A percentile compares a stretch with the other conserved stretches of the same genome.
phyloP scores from a whole-genome alignment of 352 stramenopile species.

The Pythium phragmiticola region DNA sequence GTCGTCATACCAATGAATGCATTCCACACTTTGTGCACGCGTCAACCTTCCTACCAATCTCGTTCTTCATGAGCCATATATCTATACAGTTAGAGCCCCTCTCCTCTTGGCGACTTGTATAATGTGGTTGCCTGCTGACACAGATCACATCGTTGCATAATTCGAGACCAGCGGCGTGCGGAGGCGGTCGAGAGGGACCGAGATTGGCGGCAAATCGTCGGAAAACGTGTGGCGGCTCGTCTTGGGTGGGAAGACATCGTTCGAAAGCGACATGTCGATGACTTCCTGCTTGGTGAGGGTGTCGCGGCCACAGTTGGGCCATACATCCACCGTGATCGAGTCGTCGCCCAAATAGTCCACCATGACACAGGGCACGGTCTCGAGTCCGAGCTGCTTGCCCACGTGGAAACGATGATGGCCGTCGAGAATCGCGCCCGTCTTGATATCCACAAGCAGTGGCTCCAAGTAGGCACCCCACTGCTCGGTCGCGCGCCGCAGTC shows the following conservation, averaged over 20 bases:
- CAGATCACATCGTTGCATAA: conserved; percentile 34
- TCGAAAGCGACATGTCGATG: conserved; percentile 81
- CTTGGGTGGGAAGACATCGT: conserved; percentile 82
- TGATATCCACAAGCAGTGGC: conserved; percentile 71
- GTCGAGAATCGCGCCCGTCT: conserved; percentile 77
- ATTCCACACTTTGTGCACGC: not conserved
- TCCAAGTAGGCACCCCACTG: conserved; percentile 84
- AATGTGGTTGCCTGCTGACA: not conserved
- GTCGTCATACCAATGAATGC: not conserved
- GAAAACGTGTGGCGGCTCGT: conserved; percentile 86
- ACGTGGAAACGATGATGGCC: conserved; percentile 86
- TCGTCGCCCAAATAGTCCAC: conserved; percentile 85
- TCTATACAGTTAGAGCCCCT: not conserved
- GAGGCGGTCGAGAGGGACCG: conserved; percentile 63
- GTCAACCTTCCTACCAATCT: not conserved
- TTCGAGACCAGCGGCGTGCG: conserved; percentile 40
- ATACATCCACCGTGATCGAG: conserved; percentile 83
- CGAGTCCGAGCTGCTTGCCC: conserved; percentile 62
- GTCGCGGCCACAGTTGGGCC: conserved; percentile 81
- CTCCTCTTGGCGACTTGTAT: not conserved
- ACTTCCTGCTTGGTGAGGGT: conserved; percentile 81
- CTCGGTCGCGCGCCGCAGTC: conserved; percentile 68
- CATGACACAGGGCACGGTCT: conserved; percentile 71
- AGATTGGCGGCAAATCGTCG: conserved; percentile 82
- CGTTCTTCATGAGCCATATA: not conserved